Evolutionary conservation across 805 yeast species (phyloP).

Genomic region (Candida sithepensis): DNA sequence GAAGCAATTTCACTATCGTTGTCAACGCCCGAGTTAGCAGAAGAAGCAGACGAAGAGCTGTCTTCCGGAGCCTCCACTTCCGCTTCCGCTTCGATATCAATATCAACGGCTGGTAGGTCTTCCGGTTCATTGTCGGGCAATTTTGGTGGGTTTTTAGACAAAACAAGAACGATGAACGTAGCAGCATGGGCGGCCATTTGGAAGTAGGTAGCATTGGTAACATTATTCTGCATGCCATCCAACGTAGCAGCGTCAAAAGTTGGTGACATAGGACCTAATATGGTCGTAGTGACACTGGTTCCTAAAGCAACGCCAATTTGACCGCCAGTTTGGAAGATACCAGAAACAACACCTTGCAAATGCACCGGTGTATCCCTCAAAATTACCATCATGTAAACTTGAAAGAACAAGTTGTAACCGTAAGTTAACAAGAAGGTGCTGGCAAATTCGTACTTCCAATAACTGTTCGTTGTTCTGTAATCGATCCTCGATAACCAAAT

Average conservation of each 20-base stretch:
- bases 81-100: background rate
- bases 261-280: constrained; percentile 18
- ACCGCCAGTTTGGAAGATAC: constrained; percentile 32
- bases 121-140: background rate
- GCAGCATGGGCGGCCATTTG: constrained; percentile 5
- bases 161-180: background rate
- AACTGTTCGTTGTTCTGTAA: constrained; percentile 13
- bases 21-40: too few species aligned
- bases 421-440: constrained; percentile 19
- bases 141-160: background rate
- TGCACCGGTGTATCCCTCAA: constrained; percentile 33
- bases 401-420: constrained; percentile 29
- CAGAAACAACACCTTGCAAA: constrained; percentile 38
- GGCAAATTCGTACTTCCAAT: constrained; percentile 26
- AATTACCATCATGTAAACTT: constrained; percentile 31
- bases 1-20: too few species aligned
- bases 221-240: background rate
- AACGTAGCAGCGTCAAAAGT: constrained; percentile 1
- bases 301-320: constrained; percentile 34
- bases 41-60: too few species aligned
- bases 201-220: constrained; percentile 8
- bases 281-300: constrained; percentile 24
- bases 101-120: background rate
- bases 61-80: too few species aligned
- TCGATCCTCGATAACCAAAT: constrained; percentile 21